These are phyloP conservation scores for Multifurca ochricompacta DNA, from an alignment of 768 basidiomycete species.

Conservation along the genomic window DNA sequence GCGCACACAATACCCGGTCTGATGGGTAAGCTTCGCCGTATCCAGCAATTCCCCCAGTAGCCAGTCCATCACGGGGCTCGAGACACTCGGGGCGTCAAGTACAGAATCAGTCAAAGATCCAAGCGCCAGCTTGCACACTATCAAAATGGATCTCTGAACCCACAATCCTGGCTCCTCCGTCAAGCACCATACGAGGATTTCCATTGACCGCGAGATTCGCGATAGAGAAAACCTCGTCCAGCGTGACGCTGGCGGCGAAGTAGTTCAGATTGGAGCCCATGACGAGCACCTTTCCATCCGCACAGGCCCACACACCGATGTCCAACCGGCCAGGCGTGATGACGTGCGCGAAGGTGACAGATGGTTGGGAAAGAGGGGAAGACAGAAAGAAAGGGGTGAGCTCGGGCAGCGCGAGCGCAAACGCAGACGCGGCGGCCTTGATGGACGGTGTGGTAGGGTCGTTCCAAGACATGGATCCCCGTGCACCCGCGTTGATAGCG, in stretches of 20 bases:
- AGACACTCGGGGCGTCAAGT: no score
- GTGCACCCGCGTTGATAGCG: conserved; percentile 62
- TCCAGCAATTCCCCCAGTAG: no score
- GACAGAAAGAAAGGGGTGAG: conserved; percentile 7
- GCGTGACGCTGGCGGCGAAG: background rate
- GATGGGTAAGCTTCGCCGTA: no score
- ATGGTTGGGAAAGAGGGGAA: conserved; percentile 1
- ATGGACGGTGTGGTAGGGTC: conserved; percentile 36
- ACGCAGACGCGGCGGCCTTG: conserved; percentile 30
- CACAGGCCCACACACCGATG: conserved; percentile 9
- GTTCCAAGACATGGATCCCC: conserved; percentile 39
- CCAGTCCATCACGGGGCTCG: no score
- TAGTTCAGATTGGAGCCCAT: conserved; percentile 17
- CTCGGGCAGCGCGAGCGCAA: conserved; percentile 27
- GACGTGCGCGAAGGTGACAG: conserved; percentile 3
- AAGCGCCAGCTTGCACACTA: conserved; percentile 1
- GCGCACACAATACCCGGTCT: no score
- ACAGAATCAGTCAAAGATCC: conserved; percentile 7
- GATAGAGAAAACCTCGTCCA: background rate
- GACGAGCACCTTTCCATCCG: background rate
- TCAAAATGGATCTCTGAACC: background rate
- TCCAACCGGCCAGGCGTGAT: conserved; percentile 3
- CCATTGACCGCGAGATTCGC: background rate
- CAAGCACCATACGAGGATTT: background rate
- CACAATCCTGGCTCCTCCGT: background rate